Evolutionary conservation across 805 yeast species (phyloP), one percentile per base, ranked within the genome.

Genomic region (Ogataea philodendri): DNA sequence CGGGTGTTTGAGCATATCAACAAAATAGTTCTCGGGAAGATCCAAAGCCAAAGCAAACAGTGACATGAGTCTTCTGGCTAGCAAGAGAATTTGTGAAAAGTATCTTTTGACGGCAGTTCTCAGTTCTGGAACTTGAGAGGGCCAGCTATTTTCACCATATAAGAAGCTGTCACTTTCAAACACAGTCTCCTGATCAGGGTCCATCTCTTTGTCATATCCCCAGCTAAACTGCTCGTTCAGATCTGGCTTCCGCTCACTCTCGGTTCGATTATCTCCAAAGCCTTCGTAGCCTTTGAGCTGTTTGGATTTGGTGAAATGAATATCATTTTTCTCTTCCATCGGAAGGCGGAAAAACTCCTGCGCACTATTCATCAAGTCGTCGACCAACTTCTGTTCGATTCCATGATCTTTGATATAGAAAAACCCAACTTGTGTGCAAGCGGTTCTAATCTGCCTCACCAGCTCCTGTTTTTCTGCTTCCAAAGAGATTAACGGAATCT

Each of bases 171-270:
- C 45, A 22, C 45, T 44, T n/a, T 55, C 39, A 24, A 51, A 51
- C 17, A 43, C 50, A 4, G 30, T 42, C 18, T 49, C 45, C 26
- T 51, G 49, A 34, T 43, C 35, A 22, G 55, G 53, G 34, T 60
- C 61, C 52, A 59, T 52, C 4, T 54, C 48, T 30, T 59, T 63
- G 38, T 49, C 54, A 32, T 55, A 54, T 23, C 57, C 62, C 42
- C 41, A 48, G 32, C 44, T 43, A 38, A 43, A 39, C 35, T 43
- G 47, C 27, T 48, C 48, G 39, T 45, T 39, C 33, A 51, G 38
- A 25, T 49, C 49, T 14, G 47, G 48, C 23, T 51, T 41, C 22
- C 49, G 30, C 18, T 54, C 54, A 27, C 26, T 35, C 35, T 45
- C 44, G 7, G 51, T 39, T 20, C 49, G 39, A 30, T 52, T 39